These are phyloP conservation scores for Cadophora luteo-olivacea DNA, from an alignment of 2,329 filamentous ascomycete genomes.

Conservation along the genomic window DNA sequence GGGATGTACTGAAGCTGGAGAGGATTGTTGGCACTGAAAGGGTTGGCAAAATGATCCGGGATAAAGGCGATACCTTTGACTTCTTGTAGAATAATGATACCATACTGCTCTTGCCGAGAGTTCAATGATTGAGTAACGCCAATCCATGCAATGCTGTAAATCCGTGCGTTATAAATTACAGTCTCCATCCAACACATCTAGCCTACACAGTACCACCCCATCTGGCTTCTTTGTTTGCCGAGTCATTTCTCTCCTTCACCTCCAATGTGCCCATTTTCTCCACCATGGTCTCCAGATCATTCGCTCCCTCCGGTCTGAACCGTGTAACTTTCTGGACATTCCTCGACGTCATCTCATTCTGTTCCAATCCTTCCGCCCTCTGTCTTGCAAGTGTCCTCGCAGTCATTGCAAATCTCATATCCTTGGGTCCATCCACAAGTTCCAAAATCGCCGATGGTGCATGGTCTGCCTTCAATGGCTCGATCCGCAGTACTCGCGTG, in stretches of 20 bases:
- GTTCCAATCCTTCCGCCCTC: conserved; percentile 57
- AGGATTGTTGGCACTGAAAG: conserved; percentile 83
- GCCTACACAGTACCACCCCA: conserved; percentile 31
- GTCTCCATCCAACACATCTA: conserved; percentile 2
- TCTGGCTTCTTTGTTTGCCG: conserved; percentile 34
- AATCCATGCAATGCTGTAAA: conserved; percentile 30
- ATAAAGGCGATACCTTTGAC: conserved; percentile 90
- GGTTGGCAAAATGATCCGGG: conserved; percentile 82
- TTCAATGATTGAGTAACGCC: conserved; percentile 26
- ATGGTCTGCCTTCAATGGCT: conserved; percentile 87
- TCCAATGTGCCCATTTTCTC: conserved; percentile 48
- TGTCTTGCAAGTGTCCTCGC: conserved; percentile 80
- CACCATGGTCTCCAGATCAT: conserved; percentile 72
- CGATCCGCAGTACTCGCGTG: conserved; percentile 91
- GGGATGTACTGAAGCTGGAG: conserved; percentile 89
- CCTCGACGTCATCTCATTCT: conserved; percentile 74
- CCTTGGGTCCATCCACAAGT: conserved; percentile 90
- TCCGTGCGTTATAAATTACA: conserved; percentile 19
- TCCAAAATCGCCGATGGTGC: conserved; percentile 90
- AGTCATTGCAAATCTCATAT: conserved; percentile 94
- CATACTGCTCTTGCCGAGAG: conserved; percentile 16
- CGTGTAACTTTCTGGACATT: conserved; percentile 86
- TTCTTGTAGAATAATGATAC: conserved; percentile 68
- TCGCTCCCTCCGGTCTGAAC: conserved; percentile 71
- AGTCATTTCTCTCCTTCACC: conserved; percentile 43